Evolutionary conservation across 2,329 filamentous ascomycete species (phyloP), one percentile per base, ranked within the genome.

Genomic region (Aureobasidium sp.): DNA sequence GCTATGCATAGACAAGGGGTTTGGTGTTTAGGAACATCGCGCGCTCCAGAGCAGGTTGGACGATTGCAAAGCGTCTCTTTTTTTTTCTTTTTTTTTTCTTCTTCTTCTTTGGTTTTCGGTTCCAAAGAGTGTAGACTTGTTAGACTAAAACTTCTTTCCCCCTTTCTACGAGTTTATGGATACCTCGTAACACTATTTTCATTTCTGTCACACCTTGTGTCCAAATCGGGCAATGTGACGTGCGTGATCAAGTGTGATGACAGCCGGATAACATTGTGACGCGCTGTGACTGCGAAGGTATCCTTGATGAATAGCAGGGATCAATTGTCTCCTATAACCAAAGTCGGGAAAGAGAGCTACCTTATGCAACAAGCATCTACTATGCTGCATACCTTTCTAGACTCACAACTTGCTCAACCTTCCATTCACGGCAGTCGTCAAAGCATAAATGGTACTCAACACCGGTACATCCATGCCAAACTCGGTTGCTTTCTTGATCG

Each of bases 401-500:
- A 42, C 54, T 58, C 34, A 58, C 27, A 60, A 36, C 14, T 54
- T 62, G 44, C 39, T 49, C 44, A 70, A 59, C 50, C 68, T 68
- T 50, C 49, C 60, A 62, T 71, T 63, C 8, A 71, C 64, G 32
- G 68, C 67, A 45, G 61, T 65, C 13, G 64, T 66, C 58, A 69
- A 49, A 11, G 73, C 70, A 64, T 75, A 75, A 9, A 78, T 64
- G 25, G 73, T 71, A 64, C 74, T 75, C 64, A 78, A 62, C 21
- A 69, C 72, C 1, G 76, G 76, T 2, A 73, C 74, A n/a, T 69
- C 63, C 27, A 79, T 70, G 0, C 72, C 72, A 14, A 75, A 65
- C 59, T 78, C 74, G 49, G 67, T 70, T 1, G 75, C 73, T 64
- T 74, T 77, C 57, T 66, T 67, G 62, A 76, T 72, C 5, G 76